These are phyloP conservation scores for Xylaria bambusicola DNA, from an alignment of 495 filamentous ascomycete genomes.

Conservation along the genomic window DNA sequence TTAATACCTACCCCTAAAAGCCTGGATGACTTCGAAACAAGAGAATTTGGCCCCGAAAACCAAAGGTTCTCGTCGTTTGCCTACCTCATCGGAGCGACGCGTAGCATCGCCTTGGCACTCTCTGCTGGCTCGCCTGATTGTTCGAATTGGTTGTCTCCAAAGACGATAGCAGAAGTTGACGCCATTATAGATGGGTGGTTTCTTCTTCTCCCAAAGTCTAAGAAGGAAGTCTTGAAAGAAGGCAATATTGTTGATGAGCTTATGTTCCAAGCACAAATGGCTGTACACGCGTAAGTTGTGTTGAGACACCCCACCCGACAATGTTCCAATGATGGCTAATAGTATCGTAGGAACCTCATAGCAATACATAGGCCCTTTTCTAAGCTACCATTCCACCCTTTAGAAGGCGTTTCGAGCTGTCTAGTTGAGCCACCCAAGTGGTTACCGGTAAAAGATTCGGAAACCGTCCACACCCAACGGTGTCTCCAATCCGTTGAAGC, in stretches of 20 bases:
- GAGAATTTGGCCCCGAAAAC: slow-evolving; percentile 52
- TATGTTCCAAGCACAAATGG: slow-evolving; percentile 72
- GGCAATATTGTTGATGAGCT: slow-evolving; percentile 65
- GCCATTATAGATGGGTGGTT: slow-evolving; percentile 66
- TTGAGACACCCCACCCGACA: neutral
- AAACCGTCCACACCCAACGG: slow-evolving; percentile 63
- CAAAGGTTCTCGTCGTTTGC: slow-evolving; percentile 60
- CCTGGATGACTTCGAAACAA: slow-evolving; percentile 57
- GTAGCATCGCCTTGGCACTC: slow-evolving; percentile 60
- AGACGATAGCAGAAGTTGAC: slow-evolving; percentile 53
- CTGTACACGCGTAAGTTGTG: slow-evolving; percentile 49
- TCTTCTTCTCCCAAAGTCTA: slow-evolving; percentile 63
- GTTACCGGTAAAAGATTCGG: slow-evolving; percentile 32
- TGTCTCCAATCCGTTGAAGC: slow-evolving; percentile 66
- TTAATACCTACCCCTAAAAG: slow-evolving; percentile 53
- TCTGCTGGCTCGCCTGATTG: slow-evolving; percentile 16
- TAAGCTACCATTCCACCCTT: slow-evolving; percentile 30
- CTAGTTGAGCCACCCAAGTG: slow-evolving; percentile 42
- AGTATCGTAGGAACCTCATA: slow-evolving; percentile 40
- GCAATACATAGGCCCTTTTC: slow-evolving; percentile 60
- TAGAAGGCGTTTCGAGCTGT: slow-evolving; percentile 41
- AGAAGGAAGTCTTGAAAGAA: slow-evolving; percentile 59
- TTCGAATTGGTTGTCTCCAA: slow-evolving; percentile 14
- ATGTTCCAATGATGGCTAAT: neutral
- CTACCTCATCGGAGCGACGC: slow-evolving; percentile 61